A percentile compares a stretch with the other conserved stretches of the same genome.
These are phyloP conservation scores for Mucor velutinosus DNA, from an alignment of 371 early-diverging fungal species.

Conservation along the genomic window DNA sequence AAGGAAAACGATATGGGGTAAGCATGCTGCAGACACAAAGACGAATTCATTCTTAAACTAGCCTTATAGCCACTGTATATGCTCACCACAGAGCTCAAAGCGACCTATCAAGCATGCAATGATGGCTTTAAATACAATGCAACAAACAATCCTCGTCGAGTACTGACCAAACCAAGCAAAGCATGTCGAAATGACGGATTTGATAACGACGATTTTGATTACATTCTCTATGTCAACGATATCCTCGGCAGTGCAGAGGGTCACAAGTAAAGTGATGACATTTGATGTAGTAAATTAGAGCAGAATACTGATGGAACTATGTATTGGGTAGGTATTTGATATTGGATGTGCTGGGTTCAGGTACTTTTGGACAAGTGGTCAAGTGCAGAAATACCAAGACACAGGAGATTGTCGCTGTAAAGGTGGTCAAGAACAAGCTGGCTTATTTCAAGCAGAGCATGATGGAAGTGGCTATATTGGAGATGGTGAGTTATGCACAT, in stretches of 20 bases:
- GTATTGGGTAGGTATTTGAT: slow-evolving; percentile 69
- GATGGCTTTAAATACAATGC: slow-evolving; percentile 77
- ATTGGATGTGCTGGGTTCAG: slow-evolving; percentile 90
- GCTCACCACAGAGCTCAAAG: slow-evolving; percentile 29
- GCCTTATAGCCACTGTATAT: slow-evolving; percentile 27
- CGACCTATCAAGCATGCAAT: slow-evolving; percentile 49
- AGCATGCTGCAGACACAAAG: not conserved
- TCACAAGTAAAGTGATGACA: slow-evolving; percentile 66
- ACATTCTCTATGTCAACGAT: slow-evolving; percentile 95
- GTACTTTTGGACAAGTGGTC: slow-evolving; percentile 98
- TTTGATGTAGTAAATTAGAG: not conserved
- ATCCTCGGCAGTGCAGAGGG: slow-evolving; percentile 77
- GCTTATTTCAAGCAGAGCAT: slow-evolving; percentile 95
- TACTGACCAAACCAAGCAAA: slow-evolving; percentile 91
- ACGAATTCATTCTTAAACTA: not conserved
- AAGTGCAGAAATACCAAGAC: slow-evolving; percentile 88
- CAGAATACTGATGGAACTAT: not conserved
- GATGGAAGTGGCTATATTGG: slow-evolving; percentile 93
- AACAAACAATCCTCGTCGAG: slow-evolving; percentile 87
- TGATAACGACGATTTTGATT: slow-evolving; percentile 95
- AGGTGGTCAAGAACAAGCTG: slow-evolving; percentile 95
- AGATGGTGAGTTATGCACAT: slow-evolving; percentile 52
- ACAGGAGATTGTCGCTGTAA: slow-evolving; percentile 90
- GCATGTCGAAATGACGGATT: slow-evolving; percentile 89
- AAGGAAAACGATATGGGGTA: slow-evolving; percentile 31